A percentile compares a stretch with the other conserved stretches of the same genome.
Conservation (phyloP, 1,284 basidiomycete genomes). For the Coriolopsis trogii region DNA sequence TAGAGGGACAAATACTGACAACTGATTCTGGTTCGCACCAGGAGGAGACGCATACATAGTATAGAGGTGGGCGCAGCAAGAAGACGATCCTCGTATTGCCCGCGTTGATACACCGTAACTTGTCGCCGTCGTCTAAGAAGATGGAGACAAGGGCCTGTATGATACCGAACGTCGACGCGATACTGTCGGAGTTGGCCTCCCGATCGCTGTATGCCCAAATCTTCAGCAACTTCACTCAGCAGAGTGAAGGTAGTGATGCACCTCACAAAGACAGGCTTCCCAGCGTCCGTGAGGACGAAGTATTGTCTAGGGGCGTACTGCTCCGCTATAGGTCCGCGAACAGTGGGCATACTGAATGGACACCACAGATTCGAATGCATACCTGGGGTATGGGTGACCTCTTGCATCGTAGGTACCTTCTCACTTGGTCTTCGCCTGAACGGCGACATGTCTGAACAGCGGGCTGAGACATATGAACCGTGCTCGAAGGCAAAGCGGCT, state of each 20-base stretch:
- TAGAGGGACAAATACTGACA: constrained; percentile 55
- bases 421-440: constrained; percentile 25
- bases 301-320: constrained; percentile 75
- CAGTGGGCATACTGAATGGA: neutral
- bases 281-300: constrained; percentile 92
- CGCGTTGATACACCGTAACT: constrained; percentile 78
- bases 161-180: constrained; percentile 86
- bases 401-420: constrained; percentile 30
- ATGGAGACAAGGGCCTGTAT: constrained; percentile 96
- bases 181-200: constrained; percentile 58
- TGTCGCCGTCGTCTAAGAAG: constrained; percentile 85
- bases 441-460: constrained; percentile 16
- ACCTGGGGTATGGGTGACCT: constrained; percentile 34
- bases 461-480: neutral
- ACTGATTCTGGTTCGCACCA: constrained; percentile 95
- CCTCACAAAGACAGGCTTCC: constrained; percentile 92
- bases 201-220: constrained; percentile 30
- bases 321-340: constrained; percentile 31
- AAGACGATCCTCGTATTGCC: constrained; percentile 83
- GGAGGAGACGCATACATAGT: constrained; percentile 87
- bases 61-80: constrained; percentile 83
- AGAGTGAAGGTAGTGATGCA: neutral
- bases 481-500: neutral
- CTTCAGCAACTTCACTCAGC: neutral
- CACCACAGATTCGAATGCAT: neutral